Conservation (phyloP, 208 protist genomes). For the Porcisia deanei region DNA sequence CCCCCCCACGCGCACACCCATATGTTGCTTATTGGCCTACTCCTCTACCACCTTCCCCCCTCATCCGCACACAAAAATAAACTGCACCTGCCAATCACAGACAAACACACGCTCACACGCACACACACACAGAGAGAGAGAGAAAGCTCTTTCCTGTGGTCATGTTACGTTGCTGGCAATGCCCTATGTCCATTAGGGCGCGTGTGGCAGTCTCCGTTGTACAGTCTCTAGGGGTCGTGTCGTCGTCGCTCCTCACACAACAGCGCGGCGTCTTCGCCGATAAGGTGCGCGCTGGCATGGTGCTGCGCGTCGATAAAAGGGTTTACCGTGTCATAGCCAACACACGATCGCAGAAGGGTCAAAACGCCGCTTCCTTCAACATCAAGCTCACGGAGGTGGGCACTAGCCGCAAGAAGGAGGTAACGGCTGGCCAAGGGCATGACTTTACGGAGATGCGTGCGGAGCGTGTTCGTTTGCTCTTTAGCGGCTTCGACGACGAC, state of each 20-base stretch:
- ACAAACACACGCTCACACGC: background rate
- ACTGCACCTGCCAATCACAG: background rate
- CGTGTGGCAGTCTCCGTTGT: background rate
- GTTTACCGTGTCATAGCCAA: conserved; percentile 80
- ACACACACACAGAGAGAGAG: background rate
- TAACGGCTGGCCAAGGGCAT: conserved; percentile 82
- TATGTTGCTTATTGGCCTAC: background rate
- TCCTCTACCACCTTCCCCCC: background rate
- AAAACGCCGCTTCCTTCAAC: conserved; percentile 89
- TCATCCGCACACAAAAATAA: background rate
- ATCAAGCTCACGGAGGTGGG: conserved; percentile 86
- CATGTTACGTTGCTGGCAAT: conserved; percentile 25
- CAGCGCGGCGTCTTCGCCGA: conserved; percentile 81
- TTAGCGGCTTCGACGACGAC: conserved; percentile 92
- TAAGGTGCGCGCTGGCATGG: conserved; percentile 85
- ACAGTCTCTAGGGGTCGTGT: background rate
- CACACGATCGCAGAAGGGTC: conserved; percentile 90
- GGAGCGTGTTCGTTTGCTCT: conserved; percentile 80
- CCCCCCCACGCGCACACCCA: background rate
- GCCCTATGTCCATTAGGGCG: conserved; percentile 1
- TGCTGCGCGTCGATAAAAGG: conserved; percentile 79
- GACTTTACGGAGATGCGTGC: conserved; percentile 84
- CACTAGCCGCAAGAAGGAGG: conserved; percentile 77
- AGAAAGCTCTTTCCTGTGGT: background rate
- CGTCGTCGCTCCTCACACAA: conserved; percentile 16